Base-by-base conservation (phyloP, 768 basidiomycete species). In the Exsudoporus frostii region DNA sequence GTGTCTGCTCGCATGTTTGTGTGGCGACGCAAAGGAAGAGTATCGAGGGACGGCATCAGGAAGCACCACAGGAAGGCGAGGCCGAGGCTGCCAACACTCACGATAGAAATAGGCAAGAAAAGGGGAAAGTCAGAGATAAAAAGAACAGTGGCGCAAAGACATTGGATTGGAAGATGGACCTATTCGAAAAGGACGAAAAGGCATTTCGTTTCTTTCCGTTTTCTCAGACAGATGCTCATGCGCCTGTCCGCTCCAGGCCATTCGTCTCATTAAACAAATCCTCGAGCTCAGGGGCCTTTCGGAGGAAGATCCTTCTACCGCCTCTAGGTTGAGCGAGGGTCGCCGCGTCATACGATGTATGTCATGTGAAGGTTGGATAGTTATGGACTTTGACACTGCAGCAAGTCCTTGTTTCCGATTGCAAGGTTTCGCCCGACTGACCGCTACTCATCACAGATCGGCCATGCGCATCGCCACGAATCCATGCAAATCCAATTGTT, bases 391-490 rank as follows among this genome's bases (percentile, higher is more conserved):
- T 34, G 59, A 68, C 6, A 74, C 63, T 45, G 68, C 85, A 30
- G 86, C 83, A 59, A 48, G 79, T 58, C 20, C 3, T 22, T 19
- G 20, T 24, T 13, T 17, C 19, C 2, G 22, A 14, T 22, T 20
- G 14, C n/a, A n/a, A 10, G 4, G 20, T 32, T 5, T 33, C 17
- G 1, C 15, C 13, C 2, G 20, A 19, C 10, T 51, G 47, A 62
- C 32, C 2, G 11, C 42, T 14, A 7, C 4, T 7, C 4, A 25
- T 41, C n/a, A n/a, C 61, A 88, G 86, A 68, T 79, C 32, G 80
- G 81, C 0, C 86, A 88, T 63, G 77, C 76, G 38, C 81, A 83
- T 55, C 78, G 86, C n/a, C 86, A 88, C 56, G 75, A 81, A 0
- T 60, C 68, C 8, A 81, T 81, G 77, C 42, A 72, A 19, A 58